A percentile compares a stretch with the other conserved stretches of the same genome.
Evolutionary conservation across 83 land plant genomes (phyloP).

Genomic region (Diphasiastrum complanatum): DNA sequence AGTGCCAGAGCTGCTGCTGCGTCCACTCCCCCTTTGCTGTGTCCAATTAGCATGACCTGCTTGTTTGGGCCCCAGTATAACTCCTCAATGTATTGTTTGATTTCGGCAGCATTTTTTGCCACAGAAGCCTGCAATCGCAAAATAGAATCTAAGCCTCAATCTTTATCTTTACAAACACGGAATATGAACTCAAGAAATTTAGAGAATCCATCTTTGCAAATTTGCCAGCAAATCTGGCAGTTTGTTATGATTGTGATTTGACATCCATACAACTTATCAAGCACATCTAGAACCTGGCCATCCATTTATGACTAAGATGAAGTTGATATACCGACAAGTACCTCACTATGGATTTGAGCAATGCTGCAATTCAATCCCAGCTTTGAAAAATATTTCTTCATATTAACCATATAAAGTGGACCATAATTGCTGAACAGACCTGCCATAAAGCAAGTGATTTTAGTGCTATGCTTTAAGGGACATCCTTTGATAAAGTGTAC

Average conservation of each 20-base stretch:
- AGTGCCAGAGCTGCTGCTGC: conserved; percentile 19
- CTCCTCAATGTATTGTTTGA: conserved; percentile 22
- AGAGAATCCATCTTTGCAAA: too few species aligned
- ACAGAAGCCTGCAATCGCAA: conserved; percentile 26
- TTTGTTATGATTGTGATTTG: too few species aligned
- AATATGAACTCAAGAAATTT: too few species aligned
- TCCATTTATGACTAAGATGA: too few species aligned
- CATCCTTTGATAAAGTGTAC: not conserved
- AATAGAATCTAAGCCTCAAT: too few species aligned
- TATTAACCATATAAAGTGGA: conserved; percentile 68
- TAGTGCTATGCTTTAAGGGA: not conserved
- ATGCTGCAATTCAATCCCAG: conserved; percentile 75
- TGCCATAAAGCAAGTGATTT: conserved; percentile 16
- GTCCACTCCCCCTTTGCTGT: conserved; percentile 27
- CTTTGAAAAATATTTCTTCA: conserved; percentile 69
- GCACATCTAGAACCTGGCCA: too few species aligned
- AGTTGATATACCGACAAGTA: conserved; percentile 7
- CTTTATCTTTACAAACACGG: too few species aligned
- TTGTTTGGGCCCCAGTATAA: conserved; percentile 20
- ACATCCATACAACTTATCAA: too few species aligned
- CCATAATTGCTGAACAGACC: conserved; percentile 88
- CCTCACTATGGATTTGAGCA: conserved; percentile 89
- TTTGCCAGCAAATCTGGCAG: too few species aligned
- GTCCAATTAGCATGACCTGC: conserved; percentile 13
- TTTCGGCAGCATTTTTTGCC: conserved; percentile 19